phyloP scores from a whole-genome alignment of 306 rosid species.

The Vigna hirtella region DNA sequence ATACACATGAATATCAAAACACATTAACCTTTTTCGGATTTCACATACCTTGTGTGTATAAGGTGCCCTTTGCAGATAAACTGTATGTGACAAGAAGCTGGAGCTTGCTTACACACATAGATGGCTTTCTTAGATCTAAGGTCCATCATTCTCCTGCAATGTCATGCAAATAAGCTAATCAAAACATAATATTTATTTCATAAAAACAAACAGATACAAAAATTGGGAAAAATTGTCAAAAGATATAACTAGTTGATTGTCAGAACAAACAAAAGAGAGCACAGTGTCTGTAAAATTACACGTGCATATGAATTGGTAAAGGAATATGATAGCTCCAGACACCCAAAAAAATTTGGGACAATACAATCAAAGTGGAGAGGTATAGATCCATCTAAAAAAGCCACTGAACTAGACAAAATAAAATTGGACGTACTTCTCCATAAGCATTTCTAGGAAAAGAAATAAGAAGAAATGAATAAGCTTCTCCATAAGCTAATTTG shows the following conservation, averaged over 20 bases:
- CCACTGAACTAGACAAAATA: slow-evolving; percentile 12
- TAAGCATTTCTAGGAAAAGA: too few species aligned
- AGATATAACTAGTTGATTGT: slow-evolving; percentile 14
- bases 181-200: slow-evolving; percentile 34
- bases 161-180: slow-evolving; percentile 36
- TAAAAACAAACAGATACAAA: neutral
- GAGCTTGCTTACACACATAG: slow-evolving; percentile 73
- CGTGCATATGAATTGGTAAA: slow-evolving; percentile 16
- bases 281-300: slow-evolving; percentile 19
- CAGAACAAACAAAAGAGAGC: slow-evolving; percentile 2
- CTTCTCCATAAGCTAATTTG: too few species aligned
- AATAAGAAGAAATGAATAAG: too few species aligned
- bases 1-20: neutral
- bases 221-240: slow-evolving; percentile 10
- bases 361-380: slow-evolving; percentile 8
- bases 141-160: slow-evolving; percentile 80
- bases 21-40: slow-evolving; percentile 13
- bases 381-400: neutral
- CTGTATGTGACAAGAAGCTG: slow-evolving; percentile 69
- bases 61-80: slow-evolving; percentile 86
- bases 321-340: slow-evolving; percentile 21
- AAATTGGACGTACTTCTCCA: neutral
- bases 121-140: slow-evolving; percentile 88
- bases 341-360: slow-evolving; percentile 34
- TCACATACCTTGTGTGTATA: slow-evolving; percentile 68